Conservation (phyloP, 2,329 filamentous ascomycete genomes). For the Penicillium griseofulvum region DNA sequence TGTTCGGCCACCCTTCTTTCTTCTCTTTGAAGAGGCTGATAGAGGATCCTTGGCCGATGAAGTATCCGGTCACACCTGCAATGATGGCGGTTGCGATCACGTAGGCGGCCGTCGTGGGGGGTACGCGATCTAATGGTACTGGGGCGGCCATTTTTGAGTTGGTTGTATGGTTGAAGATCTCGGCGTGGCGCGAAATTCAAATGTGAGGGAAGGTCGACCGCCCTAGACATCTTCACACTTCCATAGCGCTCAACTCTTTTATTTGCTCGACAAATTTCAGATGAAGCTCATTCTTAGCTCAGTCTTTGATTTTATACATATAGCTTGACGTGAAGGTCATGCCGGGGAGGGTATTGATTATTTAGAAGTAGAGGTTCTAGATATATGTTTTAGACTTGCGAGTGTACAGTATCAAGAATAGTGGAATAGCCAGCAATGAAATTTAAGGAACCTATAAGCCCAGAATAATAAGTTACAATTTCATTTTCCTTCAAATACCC, state of each 20-base stretch:
- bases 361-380: no score
- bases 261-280: neutral
- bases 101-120: conserved; percentile 58
- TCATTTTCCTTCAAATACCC: neutral
- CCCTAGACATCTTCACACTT: neutral
- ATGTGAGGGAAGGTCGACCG: conserved; percentile 7
- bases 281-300: neutral
- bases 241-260: neutral
- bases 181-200: neutral
- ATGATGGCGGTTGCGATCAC: conserved; percentile 72
- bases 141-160: conserved; percentile 32
- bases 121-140: conserved; percentile 37
- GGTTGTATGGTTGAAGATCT: neutral
- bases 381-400: no score
- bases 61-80: conserved; percentile 72
- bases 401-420: no score
- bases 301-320: neutral
- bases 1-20: conserved; percentile 52
- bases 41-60: conserved; percentile 62
- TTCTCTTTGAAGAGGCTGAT: conserved; percentile 65
- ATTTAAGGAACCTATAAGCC: no score
- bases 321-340: no score
- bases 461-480: neutral
- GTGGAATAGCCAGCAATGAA: neutral
- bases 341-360: no score